Evolutionary conservation across 441 rosid genomes (phyloP).

Genomic region (Dalechampia spathulata): DNA sequence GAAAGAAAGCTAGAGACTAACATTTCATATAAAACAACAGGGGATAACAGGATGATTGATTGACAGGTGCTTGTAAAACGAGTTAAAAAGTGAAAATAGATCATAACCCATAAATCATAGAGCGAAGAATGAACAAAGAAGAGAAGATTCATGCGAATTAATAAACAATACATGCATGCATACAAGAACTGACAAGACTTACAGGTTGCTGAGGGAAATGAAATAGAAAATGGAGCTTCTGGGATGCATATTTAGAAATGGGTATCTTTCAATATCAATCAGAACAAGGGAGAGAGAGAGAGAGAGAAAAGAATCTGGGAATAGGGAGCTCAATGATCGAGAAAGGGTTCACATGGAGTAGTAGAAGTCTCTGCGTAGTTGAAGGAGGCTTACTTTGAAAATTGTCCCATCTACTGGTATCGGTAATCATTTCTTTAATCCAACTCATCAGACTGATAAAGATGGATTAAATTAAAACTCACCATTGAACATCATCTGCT

Average conservation of each 20-base stretch:
- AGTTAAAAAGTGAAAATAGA: not conserved
- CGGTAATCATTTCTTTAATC: conserved; percentile 11
- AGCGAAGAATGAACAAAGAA: not conserved
- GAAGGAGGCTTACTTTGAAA: conserved; percentile 16
- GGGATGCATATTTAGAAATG: conserved; percentile 16
- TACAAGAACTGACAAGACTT: conserved; percentile 13
- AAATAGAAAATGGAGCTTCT: conserved; percentile 25
- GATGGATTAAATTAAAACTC: not conserved
- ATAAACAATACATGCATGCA: not conserved
- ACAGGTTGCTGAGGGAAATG: conserved; percentile 18
- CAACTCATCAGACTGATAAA: not conserved
- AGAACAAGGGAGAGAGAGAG: too few relatives aligned
- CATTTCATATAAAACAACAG: not conserved
- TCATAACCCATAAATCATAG: not conserved
- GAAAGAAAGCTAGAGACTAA: not conserved
- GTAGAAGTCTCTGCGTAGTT: conserved; percentile 30
- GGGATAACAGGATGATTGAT: not conserved
- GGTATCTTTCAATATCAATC: not conserved
- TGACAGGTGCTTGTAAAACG: not conserved
- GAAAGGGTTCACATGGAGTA: conserved; percentile 55
- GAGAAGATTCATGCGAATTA: not conserved
- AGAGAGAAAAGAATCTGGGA: conserved; percentile 17
- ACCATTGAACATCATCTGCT: not conserved
- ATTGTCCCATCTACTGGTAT: conserved; percentile 1
- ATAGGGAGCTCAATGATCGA: conserved; percentile 39